Percentiles rank a stretch among this genome's conserved stretches.
These are phyloP conservation scores for Fagopyrum esculentum DNA, from an alignment of 148 eudicot genomes.

Conservation along the genomic window DNA sequence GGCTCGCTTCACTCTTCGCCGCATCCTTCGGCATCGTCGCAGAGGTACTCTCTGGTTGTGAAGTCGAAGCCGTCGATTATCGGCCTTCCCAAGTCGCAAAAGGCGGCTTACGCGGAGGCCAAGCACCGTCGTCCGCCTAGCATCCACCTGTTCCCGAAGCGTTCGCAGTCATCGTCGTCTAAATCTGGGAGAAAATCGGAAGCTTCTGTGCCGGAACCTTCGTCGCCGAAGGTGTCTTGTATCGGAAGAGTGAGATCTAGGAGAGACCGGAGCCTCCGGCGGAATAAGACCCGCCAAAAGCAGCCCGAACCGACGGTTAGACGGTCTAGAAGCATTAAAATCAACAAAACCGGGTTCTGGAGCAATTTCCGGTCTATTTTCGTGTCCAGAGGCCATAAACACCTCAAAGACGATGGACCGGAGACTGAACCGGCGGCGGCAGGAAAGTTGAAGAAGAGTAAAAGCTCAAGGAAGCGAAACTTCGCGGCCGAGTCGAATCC, in stretches of 20 bases:
- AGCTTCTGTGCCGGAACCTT: conserved; percentile 41
- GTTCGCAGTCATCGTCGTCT: conserved; percentile 19
- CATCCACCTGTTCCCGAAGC: conserved; percentile 56
- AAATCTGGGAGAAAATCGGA: conserved; percentile 25
- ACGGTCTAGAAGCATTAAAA: conserved; percentile 10
- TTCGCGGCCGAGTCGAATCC: not conserved
- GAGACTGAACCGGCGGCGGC: not conserved
- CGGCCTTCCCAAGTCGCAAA: conserved; percentile 68
- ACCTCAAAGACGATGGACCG: not conserved
- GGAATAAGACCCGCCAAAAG: conserved; percentile 15
- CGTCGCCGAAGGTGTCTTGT: conserved; percentile 91
- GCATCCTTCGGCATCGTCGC: conserved; percentile 37
- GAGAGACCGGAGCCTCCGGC: conserved; percentile 30
- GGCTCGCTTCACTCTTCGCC: conserved; percentile 19
- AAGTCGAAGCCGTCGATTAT: conserved; percentile 40
- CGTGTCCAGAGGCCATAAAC: conserved; percentile 13
- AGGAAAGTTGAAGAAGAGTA: conserved; percentile 1
- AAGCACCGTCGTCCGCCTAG: conserved; percentile 31
- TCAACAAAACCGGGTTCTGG: conserved; percentile 30
- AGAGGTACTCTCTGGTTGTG: conserved; percentile 31
- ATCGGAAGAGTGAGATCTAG: conserved; percentile 77
- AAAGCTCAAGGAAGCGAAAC: not conserved
- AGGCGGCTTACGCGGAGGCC: conserved; percentile 36
- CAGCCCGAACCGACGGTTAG: not conserved
- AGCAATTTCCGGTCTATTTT: conserved; percentile 37